phyloP scores from a whole-genome alignment of 108 stramenopile genomes.

The Nitzschia putrida region DNA sequence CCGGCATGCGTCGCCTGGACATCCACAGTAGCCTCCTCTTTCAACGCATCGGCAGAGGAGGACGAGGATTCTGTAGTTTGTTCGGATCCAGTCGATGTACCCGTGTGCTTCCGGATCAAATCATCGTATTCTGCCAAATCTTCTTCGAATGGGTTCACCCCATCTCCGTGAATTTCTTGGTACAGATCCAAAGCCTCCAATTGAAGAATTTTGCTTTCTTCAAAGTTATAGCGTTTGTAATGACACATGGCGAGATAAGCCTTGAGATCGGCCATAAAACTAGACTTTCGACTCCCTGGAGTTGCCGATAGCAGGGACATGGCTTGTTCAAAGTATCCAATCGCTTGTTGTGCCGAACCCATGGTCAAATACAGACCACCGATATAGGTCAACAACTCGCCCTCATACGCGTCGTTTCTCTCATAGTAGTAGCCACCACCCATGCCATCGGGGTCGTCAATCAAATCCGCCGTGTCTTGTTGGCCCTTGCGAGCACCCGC shows the following conservation, averaged over 20 bases:
- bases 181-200: conserved; percentile 18
- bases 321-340: conserved; percentile 14
- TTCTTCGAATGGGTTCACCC: conserved; percentile 27
- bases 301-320: not conserved
- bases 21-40: not conserved
- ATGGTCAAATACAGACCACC: conserved; percentile 19
- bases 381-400: conserved; percentile 7
- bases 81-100: too few relatives aligned
- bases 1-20: not conserved
- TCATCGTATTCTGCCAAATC: too few relatives aligned
- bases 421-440: conserved; percentile 1
- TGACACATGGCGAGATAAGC: conserved; percentile 11
- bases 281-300: not conserved
- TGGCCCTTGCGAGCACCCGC: not conserved
- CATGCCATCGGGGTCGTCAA: not conserved
- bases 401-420: conserved; percentile 27
- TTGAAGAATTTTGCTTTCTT: conserved; percentile 8
- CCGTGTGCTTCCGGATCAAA: too few relatives aligned
- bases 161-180: conserved; percentile 22
- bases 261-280: conserved; percentile 7
- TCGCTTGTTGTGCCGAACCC: conserved; percentile 2
- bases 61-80: too few relatives aligned
- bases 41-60: too few relatives aligned
- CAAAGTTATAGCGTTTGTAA: conserved; percentile 8
- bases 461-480: not conserved